Conservation (phyloP, 164 flowering plant species). For the Houttuynia cordata region DNA sequence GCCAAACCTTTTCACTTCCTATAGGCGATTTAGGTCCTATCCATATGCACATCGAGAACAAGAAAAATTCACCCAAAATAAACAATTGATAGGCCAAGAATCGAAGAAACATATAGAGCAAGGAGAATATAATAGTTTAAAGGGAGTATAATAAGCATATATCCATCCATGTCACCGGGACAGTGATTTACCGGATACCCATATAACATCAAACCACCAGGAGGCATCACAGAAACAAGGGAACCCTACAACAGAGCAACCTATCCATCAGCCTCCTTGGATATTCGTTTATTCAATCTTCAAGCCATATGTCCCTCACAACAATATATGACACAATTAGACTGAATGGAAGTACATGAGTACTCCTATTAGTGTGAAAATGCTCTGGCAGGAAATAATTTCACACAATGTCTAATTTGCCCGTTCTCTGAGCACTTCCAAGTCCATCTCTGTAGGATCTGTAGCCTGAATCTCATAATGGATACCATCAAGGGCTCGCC, state of each 20-base stretch:
- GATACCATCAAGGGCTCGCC: slow-evolving; percentile 58
- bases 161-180: too few relatives aligned
- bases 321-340: neutral
- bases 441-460: slow-evolving; percentile 74
- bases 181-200: too few relatives aligned
- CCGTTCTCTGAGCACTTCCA: slow-evolving; percentile 64
- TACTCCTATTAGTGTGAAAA: too few relatives aligned
- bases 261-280: neutral
- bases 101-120: too few relatives aligned
- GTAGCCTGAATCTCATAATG: slow-evolving; percentile 86
- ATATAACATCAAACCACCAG: neutral
- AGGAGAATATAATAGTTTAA: too few relatives aligned
- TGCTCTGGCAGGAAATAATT: neutral
- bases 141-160: too few relatives aligned
- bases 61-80: too few relatives aligned
- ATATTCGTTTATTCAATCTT: neutral
- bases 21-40: too few relatives aligned
- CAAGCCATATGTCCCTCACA: neutral
- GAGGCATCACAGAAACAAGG: neutral
- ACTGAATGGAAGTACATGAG: neutral
- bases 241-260: neutral
- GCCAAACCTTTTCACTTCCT: too few relatives aligned
- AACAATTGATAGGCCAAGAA: too few relatives aligned
- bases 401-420: slow-evolving; percentile 15
- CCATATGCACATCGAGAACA: too few relatives aligned